Evolutionary conservation across 352 stramenopile genomes (phyloP).

Genomic region (Globisporangium middletonii): DNA sequence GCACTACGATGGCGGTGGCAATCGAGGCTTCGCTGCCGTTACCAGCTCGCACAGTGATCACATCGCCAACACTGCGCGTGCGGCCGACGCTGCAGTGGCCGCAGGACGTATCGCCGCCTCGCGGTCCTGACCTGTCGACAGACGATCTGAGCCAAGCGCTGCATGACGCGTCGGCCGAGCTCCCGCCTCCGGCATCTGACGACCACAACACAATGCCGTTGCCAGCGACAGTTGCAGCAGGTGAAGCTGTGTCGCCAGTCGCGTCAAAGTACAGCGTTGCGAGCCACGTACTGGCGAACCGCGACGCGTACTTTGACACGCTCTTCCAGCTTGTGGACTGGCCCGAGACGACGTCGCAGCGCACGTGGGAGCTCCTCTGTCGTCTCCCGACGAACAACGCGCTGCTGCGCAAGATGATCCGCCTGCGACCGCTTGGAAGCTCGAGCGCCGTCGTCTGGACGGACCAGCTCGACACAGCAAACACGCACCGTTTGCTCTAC

Average conservation of each 20-base stretch:
- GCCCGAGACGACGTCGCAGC: conserved; percentile 39
- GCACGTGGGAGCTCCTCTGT: conserved; percentile 71
- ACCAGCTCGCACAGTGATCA: conserved; percentile 18
- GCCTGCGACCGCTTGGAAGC: conserved; percentile 21
- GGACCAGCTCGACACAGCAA: conserved; percentile 33
- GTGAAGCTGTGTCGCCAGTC: background rate
- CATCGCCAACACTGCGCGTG: conserved; percentile 31
- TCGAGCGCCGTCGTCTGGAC: conserved; percentile 32
- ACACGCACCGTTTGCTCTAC: conserved; percentile 59
- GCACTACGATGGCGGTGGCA: background rate
- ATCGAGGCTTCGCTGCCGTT: background rate
- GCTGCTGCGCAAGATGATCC: conserved; percentile 60
- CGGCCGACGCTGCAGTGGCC: conserved; percentile 39
- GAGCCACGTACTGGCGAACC: conserved; percentile 56
- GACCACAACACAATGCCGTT: background rate
- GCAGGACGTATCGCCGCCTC: conserved; percentile 28
- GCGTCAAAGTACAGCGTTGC: conserved; percentile 26
- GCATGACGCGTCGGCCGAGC: conserved; percentile 9
- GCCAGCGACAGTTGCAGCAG: background rate
- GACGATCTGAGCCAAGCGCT: conserved; percentile 23
- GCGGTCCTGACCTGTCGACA: conserved; percentile 36
- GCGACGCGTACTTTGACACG: conserved; percentile 40
- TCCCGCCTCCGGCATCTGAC: background rate
- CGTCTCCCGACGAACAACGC: conserved; percentile 62
- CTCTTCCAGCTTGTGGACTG: conserved; percentile 59